Conservation (phyloP, 2,329 filamentous ascomycete species). For the Pestalotiopsis sp. region DNA sequence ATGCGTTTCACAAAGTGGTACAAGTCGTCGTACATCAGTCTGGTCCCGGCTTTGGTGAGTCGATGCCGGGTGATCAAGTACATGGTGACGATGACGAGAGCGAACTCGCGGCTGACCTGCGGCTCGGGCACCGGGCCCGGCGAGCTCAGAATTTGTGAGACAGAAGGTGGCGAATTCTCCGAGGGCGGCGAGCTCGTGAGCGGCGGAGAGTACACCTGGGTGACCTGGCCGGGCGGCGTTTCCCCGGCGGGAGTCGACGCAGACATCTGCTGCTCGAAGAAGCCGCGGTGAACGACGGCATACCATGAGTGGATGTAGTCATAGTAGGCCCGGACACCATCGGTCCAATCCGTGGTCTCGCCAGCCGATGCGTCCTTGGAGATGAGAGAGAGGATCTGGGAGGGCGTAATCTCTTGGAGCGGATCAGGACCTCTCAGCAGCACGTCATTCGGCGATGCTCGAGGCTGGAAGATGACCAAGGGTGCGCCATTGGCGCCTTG, state of each 20-base stretch:
- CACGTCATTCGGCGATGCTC: constrained; percentile 28
- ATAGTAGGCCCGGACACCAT: constrained; percentile 41
- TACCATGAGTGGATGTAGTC: constrained; percentile 45
- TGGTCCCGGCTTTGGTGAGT: constrained; percentile 36
- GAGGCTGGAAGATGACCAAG: constrained; percentile 32
- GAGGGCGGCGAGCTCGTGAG: constrained; percentile 18
- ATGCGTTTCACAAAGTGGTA: constrained; percentile 43
- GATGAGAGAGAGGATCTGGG: constrained; percentile 42
- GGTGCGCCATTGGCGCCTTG: constrained; percentile 25
- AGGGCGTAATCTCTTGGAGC: constrained; percentile 36
- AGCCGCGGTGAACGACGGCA: constrained; percentile 41
- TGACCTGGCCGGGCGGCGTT: not conserved
- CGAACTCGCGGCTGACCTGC: constrained; percentile 31
- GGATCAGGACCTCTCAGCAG: constrained; percentile 31
- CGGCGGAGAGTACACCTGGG: constrained; percentile 7
- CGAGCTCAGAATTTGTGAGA: constrained; percentile 18
- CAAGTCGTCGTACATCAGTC: constrained; percentile 41
- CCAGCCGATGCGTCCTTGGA: constrained; percentile 29
- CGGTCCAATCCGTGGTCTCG: constrained; percentile 37
- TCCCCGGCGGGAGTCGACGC: constrained; percentile 18
- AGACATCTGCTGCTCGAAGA: constrained; percentile 37
- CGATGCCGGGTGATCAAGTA: constrained; percentile 43
- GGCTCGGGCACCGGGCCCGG: constrained; percentile 20
- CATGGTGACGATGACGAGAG: constrained; percentile 45
- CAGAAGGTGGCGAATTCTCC: constrained; percentile 15